A percentile compares a stretch with the other conserved stretches of the same genome.
These are phyloP conservation scores for Perkinsus olseni DNA, from an alignment of 169 alveolate species.

Conservation along the genomic window DNA sequence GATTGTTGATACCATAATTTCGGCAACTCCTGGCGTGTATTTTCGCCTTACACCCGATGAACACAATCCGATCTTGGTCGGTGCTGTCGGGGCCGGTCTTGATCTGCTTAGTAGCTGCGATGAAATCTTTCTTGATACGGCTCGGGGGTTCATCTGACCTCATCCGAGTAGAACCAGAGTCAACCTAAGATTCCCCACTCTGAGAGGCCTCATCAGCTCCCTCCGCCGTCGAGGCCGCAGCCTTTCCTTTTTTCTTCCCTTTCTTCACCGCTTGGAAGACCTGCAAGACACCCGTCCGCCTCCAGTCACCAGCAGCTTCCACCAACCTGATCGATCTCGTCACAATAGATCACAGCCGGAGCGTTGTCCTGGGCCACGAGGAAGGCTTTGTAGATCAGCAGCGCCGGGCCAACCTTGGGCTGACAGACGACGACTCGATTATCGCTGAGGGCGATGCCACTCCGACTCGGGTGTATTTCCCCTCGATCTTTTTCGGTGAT, in stretches of 20 bases:
- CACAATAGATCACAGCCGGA: slow-evolving; percentile 76
- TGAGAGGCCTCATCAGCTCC: slow-evolving; percentile 45
- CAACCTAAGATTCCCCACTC: slow-evolving; percentile 18
- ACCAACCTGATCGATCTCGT: slow-evolving; percentile 68
- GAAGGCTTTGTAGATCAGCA: slow-evolving; percentile 51
- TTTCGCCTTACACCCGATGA: slow-evolving; percentile 65
- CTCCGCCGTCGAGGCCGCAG: slow-evolving; percentile 45
- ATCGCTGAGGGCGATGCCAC: not conserved
- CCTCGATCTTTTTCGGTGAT: slow-evolving; percentile 61
- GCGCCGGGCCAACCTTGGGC: slow-evolving; percentile 44
- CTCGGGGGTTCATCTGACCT: not conserved
- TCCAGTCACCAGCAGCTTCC: not conserved
- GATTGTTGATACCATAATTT: no score
- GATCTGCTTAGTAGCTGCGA: not conserved
- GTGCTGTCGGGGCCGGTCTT: slow-evolving; percentile 18
- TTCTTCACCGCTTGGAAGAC: slow-evolving; percentile 53
- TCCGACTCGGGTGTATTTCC: slow-evolving; percentile 36
- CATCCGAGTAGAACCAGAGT: not conserved
- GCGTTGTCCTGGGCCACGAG: slow-evolving; percentile 70
- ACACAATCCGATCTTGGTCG: slow-evolving; percentile 55
- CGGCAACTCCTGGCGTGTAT: no score
- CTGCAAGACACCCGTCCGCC: not conserved
- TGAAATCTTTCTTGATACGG: not conserved
- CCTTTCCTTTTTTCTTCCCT: slow-evolving; percentile 35
- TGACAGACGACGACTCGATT: not conserved